These are phyloP conservation scores for Dendrobium huoshanense DNA, from an alignment of 106 monocot genomes.

Conservation along the genomic window DNA sequence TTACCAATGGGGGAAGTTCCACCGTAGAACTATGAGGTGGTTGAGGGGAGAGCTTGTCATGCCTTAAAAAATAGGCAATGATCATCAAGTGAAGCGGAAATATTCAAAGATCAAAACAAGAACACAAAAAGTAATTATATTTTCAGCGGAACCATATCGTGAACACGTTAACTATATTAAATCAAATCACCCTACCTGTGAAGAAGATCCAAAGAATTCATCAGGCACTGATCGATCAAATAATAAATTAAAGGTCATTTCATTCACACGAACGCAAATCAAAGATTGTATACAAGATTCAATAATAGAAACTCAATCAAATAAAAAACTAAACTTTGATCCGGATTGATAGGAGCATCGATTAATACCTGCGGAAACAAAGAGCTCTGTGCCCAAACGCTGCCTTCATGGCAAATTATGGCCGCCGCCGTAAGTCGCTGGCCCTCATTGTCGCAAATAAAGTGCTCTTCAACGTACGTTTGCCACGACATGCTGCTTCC, in stretches of 20 bases:
- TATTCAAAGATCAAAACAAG: background rate
- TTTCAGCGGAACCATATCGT: background rate
- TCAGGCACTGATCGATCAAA: too few species aligned
- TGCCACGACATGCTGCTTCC: constrained; percentile 56
- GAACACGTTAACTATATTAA: background rate
- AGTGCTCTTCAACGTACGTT: constrained; percentile 61
- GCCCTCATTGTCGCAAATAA: constrained; percentile 63
- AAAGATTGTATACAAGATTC: background rate
- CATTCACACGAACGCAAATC: background rate
- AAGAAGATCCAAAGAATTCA: too few species aligned
- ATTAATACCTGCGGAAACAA: constrained; percentile 40
- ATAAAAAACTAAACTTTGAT: background rate
- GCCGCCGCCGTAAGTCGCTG: constrained; percentile 48
- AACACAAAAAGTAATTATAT: background rate
- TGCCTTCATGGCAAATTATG: constrained; percentile 50
- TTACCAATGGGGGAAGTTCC: too few species aligned
- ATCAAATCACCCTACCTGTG: background rate
- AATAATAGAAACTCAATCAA: background rate
- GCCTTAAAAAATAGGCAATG: too few species aligned
- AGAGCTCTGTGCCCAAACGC: constrained; percentile 53
- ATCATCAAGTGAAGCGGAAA: too few species aligned
- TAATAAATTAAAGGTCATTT: too few species aligned
- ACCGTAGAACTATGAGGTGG: too few species aligned
- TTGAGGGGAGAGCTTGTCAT: too few species aligned
- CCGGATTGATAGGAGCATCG: background rate